These are phyloP conservation scores for Phytophthora pinifolia DNA, from an alignment of 352 stramenopile species.

Conservation along the genomic window DNA sequence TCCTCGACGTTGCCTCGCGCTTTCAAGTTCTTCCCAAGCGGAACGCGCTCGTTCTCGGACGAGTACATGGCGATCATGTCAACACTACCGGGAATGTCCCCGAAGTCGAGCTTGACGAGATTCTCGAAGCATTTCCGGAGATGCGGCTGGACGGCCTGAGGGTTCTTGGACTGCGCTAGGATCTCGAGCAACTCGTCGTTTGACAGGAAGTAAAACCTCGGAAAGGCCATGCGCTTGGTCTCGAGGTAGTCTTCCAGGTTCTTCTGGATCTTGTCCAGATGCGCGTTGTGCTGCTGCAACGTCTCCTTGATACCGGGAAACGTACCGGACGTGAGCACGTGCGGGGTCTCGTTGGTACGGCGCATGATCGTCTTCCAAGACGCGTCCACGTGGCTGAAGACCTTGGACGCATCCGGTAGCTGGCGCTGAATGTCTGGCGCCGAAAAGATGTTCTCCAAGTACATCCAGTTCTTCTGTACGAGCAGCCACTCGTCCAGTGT, in stretches of 20 bases:
- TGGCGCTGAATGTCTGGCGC: conserved; percentile 92
- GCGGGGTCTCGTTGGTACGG: conserved; percentile 80
- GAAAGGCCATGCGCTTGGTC: conserved; percentile 92
- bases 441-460: conserved; percentile 87
- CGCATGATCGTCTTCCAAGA: conserved; percentile 94
- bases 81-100: conserved; percentile 74
- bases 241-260: conserved; percentile 92
- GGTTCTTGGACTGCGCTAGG: conserved; percentile 94
- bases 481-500: conserved; percentile 88
- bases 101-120: conserved; percentile 80
- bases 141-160: conserved; percentile 93
- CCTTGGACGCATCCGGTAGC: conserved; percentile 87
- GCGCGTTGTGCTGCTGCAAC: conserved; percentile 79
- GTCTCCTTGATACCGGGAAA: conserved; percentile 84
- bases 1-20: conserved; percentile 88
- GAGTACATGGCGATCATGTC: conserved; percentile 95
- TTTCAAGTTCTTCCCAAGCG: conserved; percentile 92
- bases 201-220: conserved; percentile 95
- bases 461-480: conserved; percentile 91
- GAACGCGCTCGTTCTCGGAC: conserved; percentile 87
- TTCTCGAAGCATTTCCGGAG: conserved; percentile 95
- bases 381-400: conserved; percentile 90
- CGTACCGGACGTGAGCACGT: conserved; percentile 81
- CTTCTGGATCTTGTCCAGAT: conserved; percentile 92
- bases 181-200: conserved; percentile 96